Evolutionary conservation across 306 rosid genomes (phyloP), one percentile per base, ranked within the genome.

Genomic region (Prunus mongolica): DNA sequence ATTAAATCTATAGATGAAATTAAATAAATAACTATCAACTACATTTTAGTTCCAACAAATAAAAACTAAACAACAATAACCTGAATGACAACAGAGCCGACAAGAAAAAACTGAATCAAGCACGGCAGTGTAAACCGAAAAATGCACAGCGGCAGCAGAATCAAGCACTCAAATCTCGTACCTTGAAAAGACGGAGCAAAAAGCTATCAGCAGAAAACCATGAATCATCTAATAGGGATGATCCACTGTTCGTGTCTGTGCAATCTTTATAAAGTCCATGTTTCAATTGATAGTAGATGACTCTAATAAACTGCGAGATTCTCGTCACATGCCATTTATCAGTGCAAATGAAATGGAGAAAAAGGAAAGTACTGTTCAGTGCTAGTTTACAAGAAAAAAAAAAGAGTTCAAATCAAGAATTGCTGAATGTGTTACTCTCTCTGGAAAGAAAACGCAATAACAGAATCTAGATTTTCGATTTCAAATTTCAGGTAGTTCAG

Each of bases 201-300:
- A 94, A 90, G 83, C 91, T 87, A 69, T 91, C 89, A 5, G 88
- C 66, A 58, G 87, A 82, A 82, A 91, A 82, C 96, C 89, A 91
- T 50, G 97, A 90, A 77, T 94, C 95, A 68, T 91, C 96, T 69
- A 90, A 65, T 75, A 90, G 68, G 61, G 82, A 67, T 32, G 88
- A 78, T 70, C 76, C 69, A 41, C 58, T 46, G 67, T 62, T 68
- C 24, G 78, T 65, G 60, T 78, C 68, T 57, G 67, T 20, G 27
- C 13, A 71, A 55, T 87, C 91, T 78, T 85, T 94, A 79, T 81
- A 88, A 49, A 90, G 88, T 61, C 97, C 96, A 19, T 82, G 86
- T 78, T 87, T 91, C 41, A 90, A 88, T 83, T 94, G 98, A 88
- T 90, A 80, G 79, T 86, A 90, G 86, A 94, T 77, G 65, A 91